Evolutionary conservation across 1,139 yeast genomes (phyloP).

Genomic region (Geotrichum siamense): DNA sequence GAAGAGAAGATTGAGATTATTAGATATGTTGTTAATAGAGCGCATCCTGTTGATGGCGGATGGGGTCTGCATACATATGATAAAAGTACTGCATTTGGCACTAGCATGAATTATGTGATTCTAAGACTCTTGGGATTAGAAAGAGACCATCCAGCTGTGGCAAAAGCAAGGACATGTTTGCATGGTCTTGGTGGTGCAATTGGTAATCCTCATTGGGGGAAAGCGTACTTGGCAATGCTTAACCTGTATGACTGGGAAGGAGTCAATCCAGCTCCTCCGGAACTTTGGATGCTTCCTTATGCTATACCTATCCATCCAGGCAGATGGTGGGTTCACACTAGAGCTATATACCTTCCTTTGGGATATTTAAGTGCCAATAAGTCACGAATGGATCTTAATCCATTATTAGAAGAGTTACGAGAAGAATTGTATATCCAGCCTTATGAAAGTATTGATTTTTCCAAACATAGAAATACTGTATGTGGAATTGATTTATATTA

Average conservation of each 20-base stretch:
- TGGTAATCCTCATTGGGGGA: slow-evolving; percentile 96
- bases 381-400: slow-evolving; percentile 53
- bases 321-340: slow-evolving; percentile 98
- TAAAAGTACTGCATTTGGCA: slow-evolving; percentile 92
- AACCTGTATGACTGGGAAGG: slow-evolving; percentile 92
- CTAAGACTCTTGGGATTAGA: slow-evolving; percentile 72
- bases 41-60: slow-evolving; percentile 99
- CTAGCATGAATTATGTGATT: slow-evolving; percentile 74
- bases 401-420: slow-evolving; percentile 57
- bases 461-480: slow-evolving; percentile 67
- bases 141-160: slow-evolving; percentile 67
- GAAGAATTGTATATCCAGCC: slow-evolving; percentile 67
- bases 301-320: slow-evolving; percentile 83
- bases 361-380: slow-evolving; percentile 66
- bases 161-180: slow-evolving; percentile 69
- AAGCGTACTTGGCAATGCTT: slow-evolving; percentile 75
- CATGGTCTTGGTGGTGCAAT: slow-evolving; percentile 79
- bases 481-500: slow-evolving; percentile 91
- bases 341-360: slow-evolving; percentile 84
- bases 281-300: slow-evolving; percentile 84
- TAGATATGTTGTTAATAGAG: slow-evolving; percentile 75
- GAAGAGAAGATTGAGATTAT: slow-evolving; percentile 62
- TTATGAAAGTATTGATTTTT: slow-evolving; percentile 61
- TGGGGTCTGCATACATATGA: slow-evolving; percentile 95
- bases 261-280: slow-evolving; percentile 97